Evolutionary conservation across 2,329 filamentous ascomycete genomes (phyloP), one percentile per base, ranked within the genome.

Genomic region (Curvularia sp.): DNA sequence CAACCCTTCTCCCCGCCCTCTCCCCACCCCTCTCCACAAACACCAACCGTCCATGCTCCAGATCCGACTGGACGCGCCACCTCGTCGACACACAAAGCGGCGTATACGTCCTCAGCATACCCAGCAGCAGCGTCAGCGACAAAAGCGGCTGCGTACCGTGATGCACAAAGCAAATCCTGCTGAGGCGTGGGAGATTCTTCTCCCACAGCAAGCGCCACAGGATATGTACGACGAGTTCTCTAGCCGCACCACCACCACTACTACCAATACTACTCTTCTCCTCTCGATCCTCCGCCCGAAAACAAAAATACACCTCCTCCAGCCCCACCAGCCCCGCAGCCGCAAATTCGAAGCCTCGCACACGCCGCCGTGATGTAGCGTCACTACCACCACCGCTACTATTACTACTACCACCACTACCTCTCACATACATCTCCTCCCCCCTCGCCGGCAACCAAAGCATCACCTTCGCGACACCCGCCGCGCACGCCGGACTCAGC

Each of bases 111-210:
- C 49, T 13, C 42, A 65, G 51, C 45, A 55, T 55, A 0, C 41
- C 48, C 15, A 52, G 9, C 6, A 52, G 12, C 45, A 57, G n/a
- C 2, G 53, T 30, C 15, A 59, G 46, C 10, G 53, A 47, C 38
- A 59, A 30, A 53, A 42, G 19, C 2, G 46, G 55, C 53, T 63
- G 39, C 9, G 52, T 30, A 1, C 59, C 56, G 34, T 61, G 55
- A 30, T 70, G 66, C 4, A 66, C 57, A 21, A 67, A 38, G n/a
- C 63, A 59, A 1, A 69, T 60, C 12, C 59, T 67, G 0, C 25
- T 53, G 10, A 70, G 47, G 1, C n/a, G 18, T 3, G 56, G 30
- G 10, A 67, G 57, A 3, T 52, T 41, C n/a, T 53, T 53, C n/a
- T 55, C 53, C 23, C 53, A 55, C 19, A 70, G 55, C 3, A 64